Conservation (phyloP, 2,329 filamentous ascomycete species). For the Colletotrichum kahawae region DNA sequence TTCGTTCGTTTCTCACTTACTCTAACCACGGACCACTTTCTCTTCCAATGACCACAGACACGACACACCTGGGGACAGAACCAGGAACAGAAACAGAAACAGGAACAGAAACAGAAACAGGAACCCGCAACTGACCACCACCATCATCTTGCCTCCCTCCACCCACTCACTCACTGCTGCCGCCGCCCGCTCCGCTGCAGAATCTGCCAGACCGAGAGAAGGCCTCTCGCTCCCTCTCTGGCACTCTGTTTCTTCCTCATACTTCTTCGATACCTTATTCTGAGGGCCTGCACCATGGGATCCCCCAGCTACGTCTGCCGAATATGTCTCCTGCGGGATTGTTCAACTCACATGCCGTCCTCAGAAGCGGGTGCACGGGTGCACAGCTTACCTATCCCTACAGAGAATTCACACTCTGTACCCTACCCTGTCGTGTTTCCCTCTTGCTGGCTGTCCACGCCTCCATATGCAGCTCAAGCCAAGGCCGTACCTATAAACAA, state of each 20-base stretch:
- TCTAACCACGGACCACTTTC: neutral
- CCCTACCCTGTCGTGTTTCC: neutral
- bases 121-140: neutral
- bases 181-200: neutral
- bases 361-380: constrained; percentile 19
- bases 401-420: neutral
- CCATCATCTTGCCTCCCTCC: too few relatives aligned
- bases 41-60: neutral
- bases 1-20: constrained; percentile 14
- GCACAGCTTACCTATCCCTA: constrained; percentile 12
- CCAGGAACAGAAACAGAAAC: neutral
- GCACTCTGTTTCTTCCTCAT: neutral
- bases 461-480: neutral
- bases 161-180: neutral
- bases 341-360: constrained; percentile 15
- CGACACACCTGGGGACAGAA: neutral
- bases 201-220: neutral
- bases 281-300: neutral
- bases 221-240: neutral
- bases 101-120: neutral
- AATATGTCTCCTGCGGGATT: constrained; percentile 17
- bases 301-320: neutral
- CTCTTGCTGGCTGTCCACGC: neutral
- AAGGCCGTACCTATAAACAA: neutral
- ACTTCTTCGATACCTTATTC: neutral